Conservation (phyloP, 2,329 filamentous ascomycete genomes). For the Gnomoniopsis smithogilvyi region DNA sequence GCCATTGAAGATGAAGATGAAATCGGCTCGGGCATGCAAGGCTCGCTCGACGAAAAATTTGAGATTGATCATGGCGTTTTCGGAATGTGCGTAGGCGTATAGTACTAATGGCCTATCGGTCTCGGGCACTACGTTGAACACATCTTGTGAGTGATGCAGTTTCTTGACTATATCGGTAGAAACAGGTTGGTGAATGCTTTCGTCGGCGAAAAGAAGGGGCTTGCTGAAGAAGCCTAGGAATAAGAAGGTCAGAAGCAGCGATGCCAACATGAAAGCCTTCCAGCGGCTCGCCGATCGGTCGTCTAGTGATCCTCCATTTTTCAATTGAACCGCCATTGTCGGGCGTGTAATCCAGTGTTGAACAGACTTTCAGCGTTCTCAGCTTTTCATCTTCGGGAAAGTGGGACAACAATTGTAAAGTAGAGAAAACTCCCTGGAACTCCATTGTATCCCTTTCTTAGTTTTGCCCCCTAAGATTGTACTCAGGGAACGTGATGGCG, state of each 20-base stretch:
- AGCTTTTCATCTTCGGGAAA: no score
- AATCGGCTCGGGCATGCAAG: slow-evolving; percentile 30
- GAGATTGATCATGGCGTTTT: slow-evolving; percentile 26
- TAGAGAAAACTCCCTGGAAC: not conserved
- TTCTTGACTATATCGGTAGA: not conserved
- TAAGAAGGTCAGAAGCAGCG: not conserved
- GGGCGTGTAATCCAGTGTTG: no score
- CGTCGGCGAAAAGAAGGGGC: not conserved
- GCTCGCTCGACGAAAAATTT: slow-evolving; percentile 31
- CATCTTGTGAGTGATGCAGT: not conserved
- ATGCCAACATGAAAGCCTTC: not conserved
- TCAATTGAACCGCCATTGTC: slow-evolving; percentile 1
- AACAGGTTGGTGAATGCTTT: not conserved
- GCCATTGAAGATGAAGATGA: slow-evolving; percentile 34
- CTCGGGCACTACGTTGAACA: not conserved
- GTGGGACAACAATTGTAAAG: not conserved
- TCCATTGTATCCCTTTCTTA: not conserved
- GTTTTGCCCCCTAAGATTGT: not conserved
- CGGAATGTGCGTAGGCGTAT: slow-evolving; percentile 31
- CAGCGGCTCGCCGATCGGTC: not conserved
- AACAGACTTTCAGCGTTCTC: no score
- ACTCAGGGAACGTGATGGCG: not conserved
- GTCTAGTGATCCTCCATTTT: not conserved
- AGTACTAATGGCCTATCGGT: slow-evolving; percentile 23
- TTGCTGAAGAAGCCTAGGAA: not conserved